These are phyloP conservation scores for Luvunga scandens DNA, from an alignment of 345 rosid genomes.

Conservation along the genomic window DNA sequence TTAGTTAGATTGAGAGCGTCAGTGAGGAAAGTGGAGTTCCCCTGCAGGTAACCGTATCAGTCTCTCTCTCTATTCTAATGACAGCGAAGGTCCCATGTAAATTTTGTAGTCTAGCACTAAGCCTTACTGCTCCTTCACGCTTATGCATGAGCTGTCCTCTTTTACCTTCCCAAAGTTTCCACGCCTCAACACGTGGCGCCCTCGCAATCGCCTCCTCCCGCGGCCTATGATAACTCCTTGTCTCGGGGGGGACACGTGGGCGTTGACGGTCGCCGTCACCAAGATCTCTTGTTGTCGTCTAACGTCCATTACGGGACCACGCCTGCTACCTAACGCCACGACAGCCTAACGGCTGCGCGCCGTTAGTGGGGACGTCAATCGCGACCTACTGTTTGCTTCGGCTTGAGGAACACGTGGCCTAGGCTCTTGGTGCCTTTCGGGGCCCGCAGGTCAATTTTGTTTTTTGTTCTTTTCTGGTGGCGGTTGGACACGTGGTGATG, in stretches of 20 bases:
- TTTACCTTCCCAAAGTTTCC: constrained; percentile 26
- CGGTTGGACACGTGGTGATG: constrained; percentile 15
- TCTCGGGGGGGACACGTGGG: constrained; percentile 27
- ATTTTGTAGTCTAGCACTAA: constrained; percentile 10
- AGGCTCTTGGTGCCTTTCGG: constrained; percentile 3
- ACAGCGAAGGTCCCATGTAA: not conserved
- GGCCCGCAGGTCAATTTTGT: constrained; percentile 1
- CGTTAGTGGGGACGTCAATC: constrained; percentile 14
- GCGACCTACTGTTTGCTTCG: constrained; percentile 3
- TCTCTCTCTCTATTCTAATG: not conserved
- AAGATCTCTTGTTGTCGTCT: constrained; percentile 41
- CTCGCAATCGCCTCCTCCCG: not conserved
- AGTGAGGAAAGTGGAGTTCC: not conserved
- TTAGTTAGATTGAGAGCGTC: not conserved
- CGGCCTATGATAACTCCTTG: constrained; percentile 5
- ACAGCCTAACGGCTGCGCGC: constrained; percentile 32
- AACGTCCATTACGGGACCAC: constrained; percentile 12
- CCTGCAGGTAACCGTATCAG: not conserved
- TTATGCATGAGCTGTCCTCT: constrained; percentile 22
- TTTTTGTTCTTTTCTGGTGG: constrained; percentile 3
- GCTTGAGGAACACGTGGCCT: constrained; percentile 30
- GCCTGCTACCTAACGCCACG: constrained; percentile 42
- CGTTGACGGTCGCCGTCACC: constrained; percentile 18
- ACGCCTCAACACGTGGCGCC: constrained; percentile 18
- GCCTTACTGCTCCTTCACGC: constrained; percentile 14